Evolutionary conservation across 2,329 filamentous ascomycete genomes (phyloP).

Genomic region (Chaetomium globosum): DNA sequence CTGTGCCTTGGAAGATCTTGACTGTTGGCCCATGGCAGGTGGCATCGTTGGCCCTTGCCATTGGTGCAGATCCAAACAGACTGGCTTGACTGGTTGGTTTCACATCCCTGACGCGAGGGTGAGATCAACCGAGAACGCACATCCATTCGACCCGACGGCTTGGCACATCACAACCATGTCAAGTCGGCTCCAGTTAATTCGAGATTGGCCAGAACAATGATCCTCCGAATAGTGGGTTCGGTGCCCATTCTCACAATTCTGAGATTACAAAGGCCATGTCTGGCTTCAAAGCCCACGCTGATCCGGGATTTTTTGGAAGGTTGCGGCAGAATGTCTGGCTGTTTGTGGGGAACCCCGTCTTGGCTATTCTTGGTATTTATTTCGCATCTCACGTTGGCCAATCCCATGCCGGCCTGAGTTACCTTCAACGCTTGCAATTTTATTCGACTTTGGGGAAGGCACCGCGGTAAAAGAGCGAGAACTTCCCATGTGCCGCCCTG

Average conservation of each 20-base stretch:
- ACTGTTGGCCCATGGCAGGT: not conserved
- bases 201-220: not conserved
- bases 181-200: not conserved
- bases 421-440: conserved; percentile 2
- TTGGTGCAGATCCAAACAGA: conserved; percentile 4
- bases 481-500: not conserved
- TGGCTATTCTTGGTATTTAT: conserved; percentile 18
- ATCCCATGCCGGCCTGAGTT: conserved; percentile 1
- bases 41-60: not conserved
- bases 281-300: not conserved
- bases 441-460: not conserved
- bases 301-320: not conserved
- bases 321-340: not conserved
- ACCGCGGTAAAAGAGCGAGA: not conserved
- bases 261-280: not conserved
- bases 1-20: not conserved
- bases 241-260: too few species aligned
- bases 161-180: conserved; percentile 4
- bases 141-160: conserved; percentile 1
- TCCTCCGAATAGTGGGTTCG: not conserved
- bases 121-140: conserved; percentile 5
- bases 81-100: conserved; percentile 10
- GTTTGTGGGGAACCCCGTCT: conserved; percentile 14
- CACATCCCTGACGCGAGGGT: conserved; percentile 7
- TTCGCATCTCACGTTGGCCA: conserved; percentile 18